Conservation (phyloP, 2,329 filamentous ascomycete genomes). For the Stenocarpella maydis region DNA sequence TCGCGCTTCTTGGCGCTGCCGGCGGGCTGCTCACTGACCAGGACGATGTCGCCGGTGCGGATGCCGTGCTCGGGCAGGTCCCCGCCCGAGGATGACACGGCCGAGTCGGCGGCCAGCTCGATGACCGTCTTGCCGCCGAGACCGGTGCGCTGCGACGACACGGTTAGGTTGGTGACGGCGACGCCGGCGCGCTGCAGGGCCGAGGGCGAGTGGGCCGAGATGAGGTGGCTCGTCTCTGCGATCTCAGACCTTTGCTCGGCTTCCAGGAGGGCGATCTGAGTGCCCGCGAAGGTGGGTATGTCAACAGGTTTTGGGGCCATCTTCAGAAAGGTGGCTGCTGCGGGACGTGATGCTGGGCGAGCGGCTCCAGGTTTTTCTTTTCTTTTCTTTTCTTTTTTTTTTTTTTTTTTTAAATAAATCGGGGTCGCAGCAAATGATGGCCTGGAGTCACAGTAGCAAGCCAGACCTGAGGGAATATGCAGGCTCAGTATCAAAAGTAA, state of each 20-base stretch:
- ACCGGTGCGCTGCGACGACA: slow-evolving; percentile 83
- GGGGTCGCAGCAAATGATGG: neutral
- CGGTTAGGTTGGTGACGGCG: slow-evolving; percentile 77
- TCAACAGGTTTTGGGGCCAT: slow-evolving; percentile 55
- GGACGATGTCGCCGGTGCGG: slow-evolving; percentile 79
- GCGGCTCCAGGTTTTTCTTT: neutral
- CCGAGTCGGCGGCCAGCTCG: slow-evolving; percentile 72
- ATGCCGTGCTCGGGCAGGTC: slow-evolving; percentile 79
- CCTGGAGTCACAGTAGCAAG: neutral
- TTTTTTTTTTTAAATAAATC: neutral
- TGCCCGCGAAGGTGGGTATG: slow-evolving; percentile 72
- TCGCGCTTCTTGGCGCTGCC: slow-evolving; percentile 77
- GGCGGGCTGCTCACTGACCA: slow-evolving; percentile 77
- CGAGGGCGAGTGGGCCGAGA: slow-evolving; percentile 72
- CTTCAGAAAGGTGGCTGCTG: neutral
- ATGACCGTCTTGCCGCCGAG: slow-evolving; percentile 90
- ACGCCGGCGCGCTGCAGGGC: slow-evolving; percentile 79
- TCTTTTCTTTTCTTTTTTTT: too few relatives aligned
- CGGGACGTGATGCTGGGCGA: neutral
- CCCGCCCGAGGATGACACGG: slow-evolving; percentile 54
- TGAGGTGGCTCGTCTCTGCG: slow-evolving; percentile 71
- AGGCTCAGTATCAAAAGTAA: neutral
- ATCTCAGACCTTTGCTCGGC: slow-evolving; percentile 78
- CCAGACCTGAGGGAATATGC: neutral
- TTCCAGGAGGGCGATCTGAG: slow-evolving; percentile 75